A percentile compares a stretch with the other conserved stretches of the same genome.
Conservation (phyloP, 1,284 basidiomycete species). For the Inonotus hispidus region DNA sequence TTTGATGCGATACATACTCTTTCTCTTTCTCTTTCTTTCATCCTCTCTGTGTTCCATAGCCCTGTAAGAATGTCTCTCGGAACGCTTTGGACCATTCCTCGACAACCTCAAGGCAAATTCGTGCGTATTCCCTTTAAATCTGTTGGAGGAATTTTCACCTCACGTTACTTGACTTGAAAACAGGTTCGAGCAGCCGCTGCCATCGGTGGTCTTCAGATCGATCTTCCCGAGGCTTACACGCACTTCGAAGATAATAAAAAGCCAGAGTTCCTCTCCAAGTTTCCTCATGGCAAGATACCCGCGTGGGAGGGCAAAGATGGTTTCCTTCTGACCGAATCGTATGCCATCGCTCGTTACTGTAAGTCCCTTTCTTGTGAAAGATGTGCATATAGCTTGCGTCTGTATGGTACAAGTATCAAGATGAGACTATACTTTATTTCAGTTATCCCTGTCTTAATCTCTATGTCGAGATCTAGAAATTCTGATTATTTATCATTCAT, state of each 20-base stretch:
- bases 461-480: slow-evolving; percentile 50
- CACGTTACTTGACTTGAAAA: not conserved
- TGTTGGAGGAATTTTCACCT: not conserved
- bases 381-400: slow-evolving; percentile 27
- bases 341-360: slow-evolving; percentile 87
- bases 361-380: slow-evolving; percentile 39
- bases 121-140: not conserved
- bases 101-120: slow-evolving; percentile 10
- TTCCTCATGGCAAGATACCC: slow-evolving; percentile 83
- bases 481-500: slow-evolving; percentile 29
- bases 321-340: slow-evolving; percentile 73
- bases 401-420: slow-evolving; percentile 23
- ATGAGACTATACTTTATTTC: slow-evolving; percentile 38
- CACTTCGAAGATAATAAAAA: slow-evolving; percentile 75
- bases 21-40: not conserved
- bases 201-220: slow-evolving; percentile 63
- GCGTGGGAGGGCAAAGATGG: slow-evolving; percentile 77
- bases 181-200: slow-evolving; percentile 75
- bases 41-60: slow-evolving; percentile 4
- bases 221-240: slow-evolving; percentile 50
- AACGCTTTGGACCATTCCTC: slow-evolving; percentile 17
- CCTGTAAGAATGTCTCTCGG: slow-evolving; percentile 14
- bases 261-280: slow-evolving; percentile 73
- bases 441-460: slow-evolving; percentile 66
- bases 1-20: not conserved